Evolutionary conservation across 169 alveolate species (phyloP), one percentile per base, ranked within the genome.

Genomic region (Besnoitia besnoiti): DNA sequence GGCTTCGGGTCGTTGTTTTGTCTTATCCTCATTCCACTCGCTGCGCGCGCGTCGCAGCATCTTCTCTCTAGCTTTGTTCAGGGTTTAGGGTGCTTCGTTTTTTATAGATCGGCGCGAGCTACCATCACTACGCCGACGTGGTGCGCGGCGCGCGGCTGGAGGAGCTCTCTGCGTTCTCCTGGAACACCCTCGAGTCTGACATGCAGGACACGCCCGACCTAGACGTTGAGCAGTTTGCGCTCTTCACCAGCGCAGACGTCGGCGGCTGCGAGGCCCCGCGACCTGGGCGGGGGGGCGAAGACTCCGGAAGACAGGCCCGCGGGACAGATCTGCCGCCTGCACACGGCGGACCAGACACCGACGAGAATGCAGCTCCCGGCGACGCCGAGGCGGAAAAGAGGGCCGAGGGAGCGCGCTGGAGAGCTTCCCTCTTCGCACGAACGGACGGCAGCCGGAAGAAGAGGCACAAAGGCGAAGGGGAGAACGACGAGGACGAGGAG

Each of bases 91-190:
- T 67, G 2, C 44, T 67, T 67, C 80, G 2, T n/a, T 35, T 67
- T 67, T 42, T n/a, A 1, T 67, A 77, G 87, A 35, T 77, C 40
- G 87, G 87, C n/a, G 87, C 87, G 24, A 3, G 27, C 35, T 42
- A 30, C 59, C 87, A 35, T 10, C 49, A 44, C 55, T 77, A 14
- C 59, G 55, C 87, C 21, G 87, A 77, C 59, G 55, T 42, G 44
- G 35, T 37, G 8, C n/a, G 59, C 61, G 87, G 49, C 55, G 7
- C 5, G 16, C 46, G 82, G 27, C n/a, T 62, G 82, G 46, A 73
- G 46, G 82, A 19, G 46, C 44, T n/a, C 39, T 10, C 82, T 16
- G 0, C 39, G 10, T 62, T 62, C n/a, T 73, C 82, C n/a, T 73
- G 82, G 82, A 73, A 10, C 27, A 0, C 82, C 46, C 44, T 30